A percentile compares a stretch with the other conserved stretches of the same genome.
These are phyloP conservation scores for Sporothrix brasiliensis DNA, from an alignment of 2,329 filamentous ascomycete genomes.

Conservation along the genomic window DNA sequence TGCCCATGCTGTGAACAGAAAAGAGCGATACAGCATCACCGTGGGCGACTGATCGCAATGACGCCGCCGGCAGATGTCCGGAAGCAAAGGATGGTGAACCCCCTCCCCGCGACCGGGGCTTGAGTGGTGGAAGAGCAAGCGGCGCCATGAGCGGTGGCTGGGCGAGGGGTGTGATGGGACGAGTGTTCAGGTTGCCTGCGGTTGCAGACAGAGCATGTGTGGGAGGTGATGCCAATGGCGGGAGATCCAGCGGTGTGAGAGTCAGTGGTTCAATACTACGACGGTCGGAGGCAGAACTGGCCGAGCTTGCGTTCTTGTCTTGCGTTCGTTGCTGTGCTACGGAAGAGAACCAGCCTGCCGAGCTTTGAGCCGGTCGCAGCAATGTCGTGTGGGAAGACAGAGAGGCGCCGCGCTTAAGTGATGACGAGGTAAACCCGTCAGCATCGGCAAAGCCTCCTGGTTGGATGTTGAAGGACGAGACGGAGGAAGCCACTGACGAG, in stretches of 20 bases:
- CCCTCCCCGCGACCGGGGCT: not conserved
- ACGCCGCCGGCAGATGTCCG: conserved; percentile 26
- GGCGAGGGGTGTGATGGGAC: conserved; percentile 17
- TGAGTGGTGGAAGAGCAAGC: conserved; percentile 21
- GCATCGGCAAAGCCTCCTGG: not conserved
- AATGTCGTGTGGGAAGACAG: conserved; percentile 9
- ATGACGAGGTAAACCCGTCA: not conserved
- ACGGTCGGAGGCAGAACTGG: not conserved
- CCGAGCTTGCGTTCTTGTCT: not conserved
- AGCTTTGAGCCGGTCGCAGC: conserved; percentile 19
- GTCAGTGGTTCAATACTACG: conserved; percentile 1
- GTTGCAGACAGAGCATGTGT: not conserved
- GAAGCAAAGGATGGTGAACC: not conserved
- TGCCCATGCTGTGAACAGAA: conserved; percentile 14
- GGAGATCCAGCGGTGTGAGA: conserved; percentile 9
- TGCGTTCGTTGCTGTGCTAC: conserved; percentile 3
- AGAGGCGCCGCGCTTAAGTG: not conserved
- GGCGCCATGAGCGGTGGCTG: conserved; percentile 28
- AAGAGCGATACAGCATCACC: conserved; percentile 22
- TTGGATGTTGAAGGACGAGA: conserved; percentile 14
- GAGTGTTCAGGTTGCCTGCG: not conserved
- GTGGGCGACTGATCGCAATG: conserved; percentile 16
- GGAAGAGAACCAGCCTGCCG: conserved; percentile 13
- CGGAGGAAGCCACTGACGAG: conserved; percentile 20
- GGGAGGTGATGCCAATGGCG: conserved; percentile 7